phyloP scores from a whole-genome alignment of 2,329 filamentous ascomycete species.

The Diaporthe aspalathi region DNA sequence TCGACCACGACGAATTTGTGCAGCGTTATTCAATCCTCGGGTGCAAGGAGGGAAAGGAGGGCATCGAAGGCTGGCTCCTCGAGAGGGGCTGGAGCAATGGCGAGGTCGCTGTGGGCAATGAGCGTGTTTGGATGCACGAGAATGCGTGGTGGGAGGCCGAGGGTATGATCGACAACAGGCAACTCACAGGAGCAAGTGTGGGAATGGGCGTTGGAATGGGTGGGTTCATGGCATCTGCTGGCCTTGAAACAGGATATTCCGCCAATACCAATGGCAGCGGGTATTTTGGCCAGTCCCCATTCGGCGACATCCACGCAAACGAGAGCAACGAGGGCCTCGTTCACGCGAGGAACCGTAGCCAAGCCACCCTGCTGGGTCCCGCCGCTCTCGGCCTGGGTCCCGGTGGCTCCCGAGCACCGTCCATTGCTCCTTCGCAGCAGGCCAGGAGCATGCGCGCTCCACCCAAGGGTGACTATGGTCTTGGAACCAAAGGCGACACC shows the following conservation, averaged over 20 bases:
- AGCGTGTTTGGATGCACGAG: constrained; percentile 96
- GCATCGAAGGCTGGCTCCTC: constrained; percentile 92
- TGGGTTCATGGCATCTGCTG: constrained; percentile 57
- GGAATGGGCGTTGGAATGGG: constrained; percentile 44
- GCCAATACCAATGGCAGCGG: constrained; percentile 65
- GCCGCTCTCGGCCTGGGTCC: constrained; percentile 46
- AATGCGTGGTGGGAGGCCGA: constrained; percentile 98
- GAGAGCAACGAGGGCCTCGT: constrained; percentile 80
- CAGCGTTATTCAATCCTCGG: constrained; percentile 85
- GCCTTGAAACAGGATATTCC: constrained; percentile 80
- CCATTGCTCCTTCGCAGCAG: constrained; percentile 64
- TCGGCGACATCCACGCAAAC: constrained; percentile 70
- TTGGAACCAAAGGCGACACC: constrained; percentile 87
- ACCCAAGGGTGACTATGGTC: constrained; percentile 83
- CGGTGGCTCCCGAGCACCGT: constrained; percentile 59
- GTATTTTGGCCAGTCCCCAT: constrained; percentile 74
- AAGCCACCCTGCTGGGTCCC: constrained; percentile 60
- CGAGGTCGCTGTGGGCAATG: constrained; percentile 89
- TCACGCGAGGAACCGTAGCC: constrained; percentile 67
- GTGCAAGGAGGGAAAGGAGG: constrained; percentile 89
- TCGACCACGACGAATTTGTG: constrained; percentile 92
- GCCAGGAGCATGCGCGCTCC: constrained; percentile 63
- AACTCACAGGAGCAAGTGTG: constrained; percentile 71
- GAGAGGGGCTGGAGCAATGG: constrained; percentile 99
- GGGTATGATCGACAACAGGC: constrained; percentile 80